phyloP scores from a whole-genome alignment of 306 rosid species.

The Quercus suber region DNA sequence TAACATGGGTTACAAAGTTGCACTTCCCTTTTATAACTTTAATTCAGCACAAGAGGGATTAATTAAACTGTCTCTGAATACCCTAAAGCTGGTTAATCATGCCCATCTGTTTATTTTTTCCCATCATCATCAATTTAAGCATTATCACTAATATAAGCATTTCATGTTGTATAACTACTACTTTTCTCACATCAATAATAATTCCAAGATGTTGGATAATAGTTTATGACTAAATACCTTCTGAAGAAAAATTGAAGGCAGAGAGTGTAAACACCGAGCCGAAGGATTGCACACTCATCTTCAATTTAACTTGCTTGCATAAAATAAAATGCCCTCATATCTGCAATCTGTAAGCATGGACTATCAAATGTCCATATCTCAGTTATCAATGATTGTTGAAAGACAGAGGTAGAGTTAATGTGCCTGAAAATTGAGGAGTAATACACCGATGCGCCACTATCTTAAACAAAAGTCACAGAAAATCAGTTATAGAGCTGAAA shows the following conservation, averaged over 20 bases:
- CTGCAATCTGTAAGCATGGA: constrained; percentile 31
- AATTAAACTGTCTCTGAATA: constrained; percentile 35
- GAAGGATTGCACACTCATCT: constrained; percentile 15
- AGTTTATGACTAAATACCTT: constrained; percentile 8
- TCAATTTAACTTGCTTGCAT: constrained; percentile 20
- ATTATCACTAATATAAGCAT: background rate
- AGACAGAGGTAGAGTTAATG: constrained; percentile 8
- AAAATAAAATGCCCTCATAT: constrained; percentile 11
- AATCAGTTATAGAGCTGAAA: constrained; percentile 38
- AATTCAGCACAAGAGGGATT: too few relatives aligned
- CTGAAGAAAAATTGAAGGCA: constrained; percentile 12
- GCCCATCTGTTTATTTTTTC: too few relatives aligned
- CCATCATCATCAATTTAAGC: too few relatives aligned
- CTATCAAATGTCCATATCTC: constrained; percentile 2
- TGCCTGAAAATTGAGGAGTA: background rate
- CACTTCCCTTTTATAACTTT: too few relatives aligned
- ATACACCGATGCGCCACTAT: constrained; percentile 11
- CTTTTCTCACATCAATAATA: background rate
- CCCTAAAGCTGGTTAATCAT: constrained; percentile 20
- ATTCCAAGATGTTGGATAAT: background rate
- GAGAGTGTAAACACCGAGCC: constrained; percentile 9
- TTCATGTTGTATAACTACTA: background rate
- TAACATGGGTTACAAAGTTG: too few relatives aligned
- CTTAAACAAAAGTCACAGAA: constrained; percentile 7
- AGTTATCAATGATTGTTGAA: background rate